A percentile compares a stretch with the other conserved stretches of the same genome.
These are phyloP conservation scores for Ambispora gerdemannii DNA, from an alignment of 192 early-diverging fungal species.

Conservation along the genomic window DNA sequence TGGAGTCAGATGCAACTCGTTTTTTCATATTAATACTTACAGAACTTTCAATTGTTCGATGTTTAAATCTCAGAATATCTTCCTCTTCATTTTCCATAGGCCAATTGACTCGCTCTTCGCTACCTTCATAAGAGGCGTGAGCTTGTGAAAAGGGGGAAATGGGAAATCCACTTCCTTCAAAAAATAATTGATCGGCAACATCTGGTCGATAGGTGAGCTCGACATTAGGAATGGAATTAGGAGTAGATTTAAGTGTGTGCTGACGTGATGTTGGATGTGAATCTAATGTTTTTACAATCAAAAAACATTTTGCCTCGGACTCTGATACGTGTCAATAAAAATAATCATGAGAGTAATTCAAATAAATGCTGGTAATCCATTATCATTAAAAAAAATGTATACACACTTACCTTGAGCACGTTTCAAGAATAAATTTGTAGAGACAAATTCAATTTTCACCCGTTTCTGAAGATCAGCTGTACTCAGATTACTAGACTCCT, in stretches of 20 bases:
- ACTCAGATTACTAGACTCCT: neutral
- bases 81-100: constrained; percentile 56
- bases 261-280: constrained; percentile 23
- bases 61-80: constrained; percentile 52
- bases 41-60: constrained; percentile 53
- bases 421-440: constrained; percentile 33
- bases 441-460: constrained; percentile 34
- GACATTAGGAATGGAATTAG: constrained; percentile 35
- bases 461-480: constrained; percentile 11
- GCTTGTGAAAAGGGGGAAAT: constrained; percentile 42
- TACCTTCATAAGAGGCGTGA: constrained; percentile 36
- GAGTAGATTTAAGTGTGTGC: constrained; percentile 28
- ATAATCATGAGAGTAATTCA: neutral
- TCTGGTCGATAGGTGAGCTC: constrained; percentile 41
- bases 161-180: constrained; percentile 34
- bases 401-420: constrained; percentile 1
- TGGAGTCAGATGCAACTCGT: too few species aligned
- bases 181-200: constrained; percentile 26
- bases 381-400: neutral
- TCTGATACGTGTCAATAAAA: constrained; percentile 21
- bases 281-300: constrained; percentile 30
- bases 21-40: constrained; percentile 45
- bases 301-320: constrained; percentile 31
- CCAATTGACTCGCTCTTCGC: constrained; percentile 51
- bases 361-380: neutral